phyloP scores from a whole-genome alignment of 2,329 filamentous ascomycete genomes.

The Cercospora canescens region DNA sequence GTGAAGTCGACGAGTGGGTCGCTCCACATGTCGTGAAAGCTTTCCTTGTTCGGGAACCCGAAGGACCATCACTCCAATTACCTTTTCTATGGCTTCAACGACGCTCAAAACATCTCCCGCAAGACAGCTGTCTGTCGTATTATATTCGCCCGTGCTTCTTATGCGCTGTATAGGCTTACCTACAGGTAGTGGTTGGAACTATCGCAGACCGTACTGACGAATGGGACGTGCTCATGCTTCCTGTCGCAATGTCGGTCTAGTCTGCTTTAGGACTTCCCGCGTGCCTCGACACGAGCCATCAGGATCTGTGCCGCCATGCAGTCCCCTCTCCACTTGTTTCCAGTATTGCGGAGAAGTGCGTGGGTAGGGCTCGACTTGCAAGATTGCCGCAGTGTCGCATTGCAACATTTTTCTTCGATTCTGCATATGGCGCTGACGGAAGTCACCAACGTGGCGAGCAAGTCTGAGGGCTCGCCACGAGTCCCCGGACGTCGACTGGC shows the following conservation, averaged over 20 bases:
- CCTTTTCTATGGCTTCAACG: background rate
- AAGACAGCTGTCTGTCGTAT: background rate
- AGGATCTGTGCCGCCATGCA: slow-evolving; percentile 4
- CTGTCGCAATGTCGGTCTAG: background rate
- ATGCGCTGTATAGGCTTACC: background rate
- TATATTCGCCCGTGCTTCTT: background rate
- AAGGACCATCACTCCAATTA: background rate
- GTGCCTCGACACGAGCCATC: background rate
- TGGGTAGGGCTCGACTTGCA: background rate
- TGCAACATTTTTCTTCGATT: background rate
- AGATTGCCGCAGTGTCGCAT: background rate
- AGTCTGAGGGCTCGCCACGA: slow-evolving; percentile 8
- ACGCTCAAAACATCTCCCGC: background rate
- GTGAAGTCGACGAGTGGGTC: slow-evolving; percentile 8
- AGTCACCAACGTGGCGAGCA: slow-evolving; percentile 12
- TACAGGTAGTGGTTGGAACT: background rate
- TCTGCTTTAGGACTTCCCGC: slow-evolving; percentile 4
- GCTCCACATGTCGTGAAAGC: background rate
- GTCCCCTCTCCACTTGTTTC: slow-evolving; percentile 2
- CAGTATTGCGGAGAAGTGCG: slow-evolving; percentile 17
- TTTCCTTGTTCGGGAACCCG: slow-evolving; percentile 1
- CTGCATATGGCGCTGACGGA: slow-evolving; percentile 15
- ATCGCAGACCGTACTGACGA: too few species aligned
- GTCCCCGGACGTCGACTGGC: slow-evolving; percentile 25
- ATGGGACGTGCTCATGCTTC: background rate